phyloP scores from a whole-genome alignment of 345 rosid species.

The Brassica cretica region DNA sequence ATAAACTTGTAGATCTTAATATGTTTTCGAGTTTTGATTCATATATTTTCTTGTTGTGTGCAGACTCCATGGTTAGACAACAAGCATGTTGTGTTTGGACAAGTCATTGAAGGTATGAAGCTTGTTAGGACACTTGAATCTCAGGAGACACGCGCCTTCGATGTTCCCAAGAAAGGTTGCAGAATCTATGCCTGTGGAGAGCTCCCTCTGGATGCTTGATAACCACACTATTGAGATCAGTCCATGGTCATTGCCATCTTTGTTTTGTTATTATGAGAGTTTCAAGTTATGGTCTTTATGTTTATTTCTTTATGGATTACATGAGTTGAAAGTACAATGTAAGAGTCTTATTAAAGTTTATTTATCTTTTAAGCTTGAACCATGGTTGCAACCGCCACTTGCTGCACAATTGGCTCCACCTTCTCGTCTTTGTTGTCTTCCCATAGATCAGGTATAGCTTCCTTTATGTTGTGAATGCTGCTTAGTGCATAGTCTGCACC shows the following conservation, averaged over 20 bases:
- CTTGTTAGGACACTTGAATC: constrained; percentile 71
- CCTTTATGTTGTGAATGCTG: constrained; percentile 83
- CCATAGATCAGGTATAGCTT: constrained; percentile 85
- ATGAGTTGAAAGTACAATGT: constrained; percentile 31
- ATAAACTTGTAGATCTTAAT: background rate
- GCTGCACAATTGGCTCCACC: constrained; percentile 59
- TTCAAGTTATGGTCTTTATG: constrained; percentile 3
- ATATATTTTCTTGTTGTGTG: background rate
- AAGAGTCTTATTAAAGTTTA: background rate
- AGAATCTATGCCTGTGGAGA: constrained; percentile 83
- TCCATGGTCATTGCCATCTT: background rate
- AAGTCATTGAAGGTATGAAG: constrained; percentile 79
- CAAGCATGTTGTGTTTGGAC: constrained; percentile 89
- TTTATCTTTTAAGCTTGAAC: constrained; percentile 53
- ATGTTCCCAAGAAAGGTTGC: constrained; percentile 63
- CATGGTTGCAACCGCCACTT: constrained; percentile 55
- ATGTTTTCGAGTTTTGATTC: background rate
- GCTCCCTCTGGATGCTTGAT: constrained; percentile 65
- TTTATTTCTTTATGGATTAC: constrained; percentile 3
- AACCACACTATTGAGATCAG: background rate
- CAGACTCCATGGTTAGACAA: constrained; percentile 80
- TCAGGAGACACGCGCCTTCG: constrained; percentile 69
- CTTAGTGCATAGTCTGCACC: constrained; percentile 80
- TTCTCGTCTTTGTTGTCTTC: constrained; percentile 57
- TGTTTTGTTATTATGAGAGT: constrained; percentile 15